phyloP scores from a whole-genome alignment of 805 yeast species.

The Kodamaea restingae region DNA sequence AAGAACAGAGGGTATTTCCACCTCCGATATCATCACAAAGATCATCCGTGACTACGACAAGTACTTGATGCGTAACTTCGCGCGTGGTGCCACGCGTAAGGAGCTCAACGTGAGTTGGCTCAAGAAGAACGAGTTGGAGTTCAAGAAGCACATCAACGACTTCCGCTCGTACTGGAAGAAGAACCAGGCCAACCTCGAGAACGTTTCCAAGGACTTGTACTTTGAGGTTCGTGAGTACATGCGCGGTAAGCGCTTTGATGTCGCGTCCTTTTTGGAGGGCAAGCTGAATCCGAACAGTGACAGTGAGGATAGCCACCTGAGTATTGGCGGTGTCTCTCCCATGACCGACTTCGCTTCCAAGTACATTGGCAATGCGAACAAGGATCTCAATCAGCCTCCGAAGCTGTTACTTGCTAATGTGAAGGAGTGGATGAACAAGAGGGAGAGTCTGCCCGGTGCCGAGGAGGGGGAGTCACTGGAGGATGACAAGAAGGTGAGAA shows the following conservation, averaged over 20 bases:
- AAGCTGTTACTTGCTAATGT: slow-evolving; percentile 38
- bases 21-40: slow-evolving; percentile 92
- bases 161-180: slow-evolving; percentile 83
- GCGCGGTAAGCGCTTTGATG: slow-evolving; percentile 42
- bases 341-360: slow-evolving; percentile 64
- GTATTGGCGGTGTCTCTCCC: slow-evolving; percentile 40
- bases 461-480: slow-evolving; percentile 5
- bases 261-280: slow-evolving; percentile 22
- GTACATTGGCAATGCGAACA: slow-evolving; percentile 54
- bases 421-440: slow-evolving; percentile 36
- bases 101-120: slow-evolving; percentile 97
- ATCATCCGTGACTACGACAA: slow-evolving; percentile 95
- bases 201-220: slow-evolving; percentile 76
- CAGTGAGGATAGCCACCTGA: slow-evolving; percentile 25
- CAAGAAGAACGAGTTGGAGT: slow-evolving; percentile 92
- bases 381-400: slow-evolving; percentile 28
- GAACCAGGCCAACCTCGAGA: slow-evolving; percentile 63
- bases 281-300: slow-evolving; percentile 20
- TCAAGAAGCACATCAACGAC: slow-evolving; percentile 84
- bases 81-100: slow-evolving; percentile 94
- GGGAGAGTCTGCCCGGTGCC: slow-evolving; percentile 20
- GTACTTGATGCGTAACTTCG: slow-evolving; percentile 93
- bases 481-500: slow-evolving; percentile 6
- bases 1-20: slow-evolving; percentile 93
- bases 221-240: slow-evolving; percentile 78